Conservation (phyloP, 2,329 filamentous ascomycete species). For the Fusarium sp. region DNA sequence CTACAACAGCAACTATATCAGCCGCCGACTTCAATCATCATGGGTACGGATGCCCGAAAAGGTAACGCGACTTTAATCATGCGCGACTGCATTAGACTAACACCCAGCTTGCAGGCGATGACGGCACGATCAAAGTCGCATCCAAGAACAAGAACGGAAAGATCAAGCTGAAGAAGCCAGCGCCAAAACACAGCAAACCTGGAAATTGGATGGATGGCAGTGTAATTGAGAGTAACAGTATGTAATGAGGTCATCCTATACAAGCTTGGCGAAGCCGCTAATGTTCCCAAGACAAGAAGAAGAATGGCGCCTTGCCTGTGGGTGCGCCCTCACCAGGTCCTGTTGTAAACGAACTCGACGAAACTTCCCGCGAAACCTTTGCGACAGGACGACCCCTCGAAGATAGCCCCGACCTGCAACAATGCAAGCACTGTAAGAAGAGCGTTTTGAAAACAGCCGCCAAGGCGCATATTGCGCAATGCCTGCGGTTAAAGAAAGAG, state of each 20-base stretch:
- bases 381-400: conserved; percentile 83
- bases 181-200: conserved; percentile 71
- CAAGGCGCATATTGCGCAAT: conserved; percentile 83
- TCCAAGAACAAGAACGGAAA: conserved; percentile 66
- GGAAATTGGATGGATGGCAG: conserved; percentile 79
- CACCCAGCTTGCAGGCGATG: conserved; percentile 55
- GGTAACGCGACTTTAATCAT: conserved; percentile 39
- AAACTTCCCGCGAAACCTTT: conserved; percentile 81
- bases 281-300: conserved; percentile 63
- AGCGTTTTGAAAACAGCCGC: conserved; percentile 80
- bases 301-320: conserved; percentile 56
- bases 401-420: conserved; percentile 80
- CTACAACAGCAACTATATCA: background rate
- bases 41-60: conserved; percentile 45
- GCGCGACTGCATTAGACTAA: conserved; percentile 30
- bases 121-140: conserved; percentile 71
- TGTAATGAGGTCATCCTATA: conserved; percentile 31
- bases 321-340: conserved; percentile 62
- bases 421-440: conserved; percentile 96
- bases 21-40: conserved; percentile 1
- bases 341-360: conserved; percentile 76
- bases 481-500: conserved; percentile 85
- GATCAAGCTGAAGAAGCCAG: conserved; percentile 71
- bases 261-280: conserved; percentile 6
- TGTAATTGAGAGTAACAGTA: conserved; percentile 71